phyloP scores from a whole-genome alignment of 2,329 filamentous ascomycete genomes.

The Arthrobotrys sinensis region DNA sequence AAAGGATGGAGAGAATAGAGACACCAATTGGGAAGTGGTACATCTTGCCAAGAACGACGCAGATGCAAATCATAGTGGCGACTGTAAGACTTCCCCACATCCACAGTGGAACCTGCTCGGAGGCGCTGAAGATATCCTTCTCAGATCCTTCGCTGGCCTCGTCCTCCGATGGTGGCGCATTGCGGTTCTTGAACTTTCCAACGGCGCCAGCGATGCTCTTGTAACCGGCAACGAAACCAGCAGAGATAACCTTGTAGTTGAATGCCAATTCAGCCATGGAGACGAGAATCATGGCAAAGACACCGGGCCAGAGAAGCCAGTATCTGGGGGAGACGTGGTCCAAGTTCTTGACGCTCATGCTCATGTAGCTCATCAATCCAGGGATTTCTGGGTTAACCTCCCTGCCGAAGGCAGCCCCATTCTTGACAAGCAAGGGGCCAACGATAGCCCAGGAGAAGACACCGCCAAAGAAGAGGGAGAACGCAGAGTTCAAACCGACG shows the following conservation, averaged over 20 bases:
- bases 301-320: conserved; percentile 72
- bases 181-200: conserved; percentile 64
- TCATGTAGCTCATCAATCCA: conserved; percentile 45
- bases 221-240: conserved; percentile 69
- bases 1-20: conserved; percentile 69
- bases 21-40: conserved; percentile 62
- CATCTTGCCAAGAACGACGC: conserved; percentile 50
- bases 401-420: conserved; percentile 66
- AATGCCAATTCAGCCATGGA: conserved; percentile 70
- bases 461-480: conserved; percentile 74
- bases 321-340: conserved; percentile 69
- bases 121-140: conserved; percentile 41
- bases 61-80: conserved; percentile 47
- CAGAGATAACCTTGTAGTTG: conserved; percentile 69
- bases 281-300: conserved; percentile 71
- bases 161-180: conserved; percentile 17
- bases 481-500: conserved; percentile 74
- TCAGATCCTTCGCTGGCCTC: conserved; percentile 16
- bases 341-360: conserved; percentile 63
- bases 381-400: conserved; percentile 31
- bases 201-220: conserved; percentile 70
- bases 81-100: conserved; percentile 56
- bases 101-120: conserved; percentile 51
- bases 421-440: conserved; percentile 73
- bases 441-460: conserved; percentile 74